Conservation (phyloP, 2,329 filamentous ascomycete genomes). For the Clarireedia homoeocarpa region DNA sequence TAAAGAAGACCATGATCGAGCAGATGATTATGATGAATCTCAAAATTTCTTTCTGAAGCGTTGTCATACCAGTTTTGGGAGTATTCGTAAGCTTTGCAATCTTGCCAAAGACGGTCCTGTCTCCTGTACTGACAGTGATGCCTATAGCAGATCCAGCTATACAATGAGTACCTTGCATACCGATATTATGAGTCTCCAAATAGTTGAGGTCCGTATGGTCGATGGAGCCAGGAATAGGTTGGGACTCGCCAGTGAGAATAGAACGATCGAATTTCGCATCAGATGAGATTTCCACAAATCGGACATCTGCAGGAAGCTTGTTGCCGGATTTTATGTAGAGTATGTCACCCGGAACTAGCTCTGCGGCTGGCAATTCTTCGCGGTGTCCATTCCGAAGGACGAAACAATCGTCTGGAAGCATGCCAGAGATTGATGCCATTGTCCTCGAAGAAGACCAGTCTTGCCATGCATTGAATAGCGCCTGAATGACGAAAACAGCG, state of each 20-base stretch:
- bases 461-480: conserved; percentile 59
- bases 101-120: conserved; percentile 65
- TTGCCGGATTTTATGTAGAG: conserved; percentile 61
- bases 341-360: conserved; percentile 65
- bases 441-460: conserved; percentile 69
- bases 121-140: conserved; percentile 64
- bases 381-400: conserved; percentile 52
- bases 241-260: conserved; percentile 64
- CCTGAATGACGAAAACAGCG: conserved; percentile 60
- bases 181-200: conserved; percentile 67
- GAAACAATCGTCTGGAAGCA: conserved; percentile 65
- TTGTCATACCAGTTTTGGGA: conserved; percentile 58
- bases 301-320: conserved; percentile 65
- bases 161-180: conserved; percentile 71
- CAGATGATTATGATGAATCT: conserved; percentile 66
- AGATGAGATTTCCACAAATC: conserved; percentile 58
- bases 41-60: conserved; percentile 62
- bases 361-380: conserved; percentile 40
- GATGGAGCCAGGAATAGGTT: conserved; percentile 52
- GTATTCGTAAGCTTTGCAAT: conserved; percentile 64
- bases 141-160: conserved; percentile 58
- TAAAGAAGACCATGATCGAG: conserved; percentile 55
- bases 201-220: conserved; percentile 63
- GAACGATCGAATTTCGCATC: conserved; percentile 68
- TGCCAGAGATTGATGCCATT: conserved; percentile 70